Conservation (phyloP, 2,329 filamentous ascomycete species). For the Diatrype stigma region DNA sequence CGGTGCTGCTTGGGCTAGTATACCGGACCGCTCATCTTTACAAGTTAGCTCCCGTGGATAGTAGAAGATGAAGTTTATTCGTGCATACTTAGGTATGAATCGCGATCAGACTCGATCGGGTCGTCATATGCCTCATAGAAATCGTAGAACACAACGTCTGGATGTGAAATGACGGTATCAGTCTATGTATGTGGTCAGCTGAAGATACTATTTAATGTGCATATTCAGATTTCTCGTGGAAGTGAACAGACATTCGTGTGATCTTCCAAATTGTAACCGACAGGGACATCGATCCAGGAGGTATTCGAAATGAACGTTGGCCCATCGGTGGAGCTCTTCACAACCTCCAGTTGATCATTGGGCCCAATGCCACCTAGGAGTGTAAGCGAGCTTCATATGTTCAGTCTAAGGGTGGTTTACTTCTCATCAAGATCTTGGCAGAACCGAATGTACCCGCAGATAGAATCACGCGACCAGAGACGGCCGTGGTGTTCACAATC, state of each 20-base stretch:
- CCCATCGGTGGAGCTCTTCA: slow-evolving; percentile 45
- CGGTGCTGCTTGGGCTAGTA: slow-evolving; percentile 59
- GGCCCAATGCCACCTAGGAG: slow-evolving; percentile 57
- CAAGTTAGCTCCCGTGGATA: slow-evolving; percentile 3
- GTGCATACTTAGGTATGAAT: slow-evolving; percentile 39
- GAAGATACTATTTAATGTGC: slow-evolving; percentile 3
- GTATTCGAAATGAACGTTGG: slow-evolving; percentile 45
- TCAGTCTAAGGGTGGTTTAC: slow-evolving; percentile 22
- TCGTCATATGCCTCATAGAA: slow-evolving; percentile 58
- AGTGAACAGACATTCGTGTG: slow-evolving; percentile 39
- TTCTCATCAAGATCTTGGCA: slow-evolving; percentile 64
- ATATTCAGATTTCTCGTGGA: too few relatives aligned
- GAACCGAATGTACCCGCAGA: slow-evolving; percentile 67
- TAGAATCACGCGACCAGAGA: slow-evolving; percentile 63
- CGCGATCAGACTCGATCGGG: slow-evolving; percentile 39
- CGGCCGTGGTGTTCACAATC: slow-evolving; percentile 54
- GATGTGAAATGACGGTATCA: slow-evolving; percentile 42
- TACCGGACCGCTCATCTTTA: slow-evolving; percentile 40
- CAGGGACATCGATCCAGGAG: slow-evolving; percentile 55
- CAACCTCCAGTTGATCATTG: slow-evolving; percentile 52
- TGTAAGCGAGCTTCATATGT: slow-evolving; percentile 5
- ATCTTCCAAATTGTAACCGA: slow-evolving; percentile 57
- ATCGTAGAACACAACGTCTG: slow-evolving; percentile 54
- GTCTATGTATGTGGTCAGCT: slow-evolving; percentile 26
- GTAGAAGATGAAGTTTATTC: too few relatives aligned